A percentile compares a stretch with the other conserved stretches of the same genome.
phyloP scores from a whole-genome alignment of 2,329 filamentous ascomycete species.

The Cryphonectria japonica region DNA sequence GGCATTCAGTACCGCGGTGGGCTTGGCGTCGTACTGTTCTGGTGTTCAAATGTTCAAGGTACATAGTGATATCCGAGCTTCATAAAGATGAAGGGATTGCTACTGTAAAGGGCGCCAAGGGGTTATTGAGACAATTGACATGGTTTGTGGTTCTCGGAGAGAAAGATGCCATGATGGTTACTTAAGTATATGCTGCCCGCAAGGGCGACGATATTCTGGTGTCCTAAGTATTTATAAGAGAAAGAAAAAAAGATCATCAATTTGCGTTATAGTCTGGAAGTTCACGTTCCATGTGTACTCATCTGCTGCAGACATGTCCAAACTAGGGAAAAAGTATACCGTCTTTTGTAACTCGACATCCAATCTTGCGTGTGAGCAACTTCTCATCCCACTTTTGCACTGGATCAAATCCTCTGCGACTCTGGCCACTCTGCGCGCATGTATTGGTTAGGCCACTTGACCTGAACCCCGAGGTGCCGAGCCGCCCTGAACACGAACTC shows the following conservation, averaged over 20 bases:
- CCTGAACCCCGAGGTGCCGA: slow-evolving; percentile 70
- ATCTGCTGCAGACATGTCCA: background rate
- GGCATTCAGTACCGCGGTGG: background rate
- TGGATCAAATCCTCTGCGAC: slow-evolving; percentile 25
- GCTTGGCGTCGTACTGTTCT: background rate
- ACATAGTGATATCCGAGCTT: background rate
- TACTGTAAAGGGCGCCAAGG: no score
- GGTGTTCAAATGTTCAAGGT: background rate
- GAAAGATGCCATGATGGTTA: background rate
- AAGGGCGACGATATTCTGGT: background rate
- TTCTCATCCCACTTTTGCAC: background rate
- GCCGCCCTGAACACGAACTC: slow-evolving; percentile 76
- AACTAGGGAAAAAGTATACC: no score
- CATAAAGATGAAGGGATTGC: no score
- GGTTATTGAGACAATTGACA: background rate
- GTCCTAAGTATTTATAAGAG: background rate
- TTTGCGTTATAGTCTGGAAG: no score
- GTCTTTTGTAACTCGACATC: background rate
- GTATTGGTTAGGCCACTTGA: slow-evolving; percentile 74
- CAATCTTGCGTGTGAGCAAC: background rate
- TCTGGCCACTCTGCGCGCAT: slow-evolving; percentile 39
- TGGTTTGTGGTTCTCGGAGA: background rate
- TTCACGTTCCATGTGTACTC: background rate
- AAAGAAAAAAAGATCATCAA: background rate
- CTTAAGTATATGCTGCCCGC: no score